Conservation (phyloP, 257 asterid genomes). For the Salvia miltiorrhiza region DNA sequence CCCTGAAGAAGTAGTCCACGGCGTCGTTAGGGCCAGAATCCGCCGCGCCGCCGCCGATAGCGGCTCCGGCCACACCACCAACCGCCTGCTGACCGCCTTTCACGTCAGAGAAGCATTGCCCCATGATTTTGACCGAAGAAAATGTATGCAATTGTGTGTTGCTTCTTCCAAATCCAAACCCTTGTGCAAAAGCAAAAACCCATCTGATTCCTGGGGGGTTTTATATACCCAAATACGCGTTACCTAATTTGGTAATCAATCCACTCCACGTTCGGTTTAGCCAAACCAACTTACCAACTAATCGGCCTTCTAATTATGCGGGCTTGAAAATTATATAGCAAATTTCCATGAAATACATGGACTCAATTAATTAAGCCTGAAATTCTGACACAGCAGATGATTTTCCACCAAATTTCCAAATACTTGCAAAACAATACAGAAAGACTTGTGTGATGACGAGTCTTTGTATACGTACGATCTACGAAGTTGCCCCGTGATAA, state of each 20-base stretch:
- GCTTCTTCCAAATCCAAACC: not conserved
- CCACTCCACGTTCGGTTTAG: too few species aligned
- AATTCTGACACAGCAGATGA: too few species aligned
- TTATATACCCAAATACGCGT: not conserved
- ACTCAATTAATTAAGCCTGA: not conserved
- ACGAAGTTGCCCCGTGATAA: not conserved
- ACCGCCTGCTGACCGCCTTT: slow-evolving; percentile 75
- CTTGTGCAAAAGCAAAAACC: not conserved
- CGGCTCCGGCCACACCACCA: slow-evolving; percentile 26
- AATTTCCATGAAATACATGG: not conserved
- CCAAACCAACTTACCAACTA: too few species aligned
- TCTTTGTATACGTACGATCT: not conserved
- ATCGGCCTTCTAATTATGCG: not conserved
- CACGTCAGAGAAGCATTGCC: slow-evolving; percentile 59
- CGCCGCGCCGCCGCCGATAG: slow-evolving; percentile 3
- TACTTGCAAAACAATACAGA: not conserved
- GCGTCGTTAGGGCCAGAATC: slow-evolving; percentile 51
- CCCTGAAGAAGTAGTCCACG: slow-evolving; percentile 48
- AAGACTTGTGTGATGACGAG: not conserved
- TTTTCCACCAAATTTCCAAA: not conserved
- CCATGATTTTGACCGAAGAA: slow-evolving; percentile 30
- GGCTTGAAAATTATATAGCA: not conserved
- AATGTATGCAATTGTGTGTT: too few species aligned
- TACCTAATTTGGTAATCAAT: too few species aligned
- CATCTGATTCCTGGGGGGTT: not conserved